A percentile compares a stretch with the other conserved stretches of the same genome.
Evolutionary conservation across 768 basidiomycete species (phyloP).

Genomic region (Russula ochroleuca): DNA sequence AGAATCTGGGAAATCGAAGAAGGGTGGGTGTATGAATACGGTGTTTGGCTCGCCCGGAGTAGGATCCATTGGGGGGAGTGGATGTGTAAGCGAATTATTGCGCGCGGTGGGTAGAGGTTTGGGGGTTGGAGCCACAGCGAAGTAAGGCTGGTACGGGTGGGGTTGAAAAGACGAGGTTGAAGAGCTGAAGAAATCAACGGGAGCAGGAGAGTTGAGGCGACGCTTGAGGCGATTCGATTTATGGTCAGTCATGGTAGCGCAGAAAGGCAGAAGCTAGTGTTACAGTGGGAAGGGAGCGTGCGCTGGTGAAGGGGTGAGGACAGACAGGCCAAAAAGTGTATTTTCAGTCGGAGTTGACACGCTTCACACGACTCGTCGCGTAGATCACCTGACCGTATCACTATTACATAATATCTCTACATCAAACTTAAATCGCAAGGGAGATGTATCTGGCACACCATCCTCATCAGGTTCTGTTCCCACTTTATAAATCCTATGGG

Average conservation of each 20-base stretch:
- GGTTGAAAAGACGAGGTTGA: constrained; percentile 63
- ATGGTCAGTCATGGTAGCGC: constrained; percentile 21
- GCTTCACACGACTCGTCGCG: constrained; percentile 36
- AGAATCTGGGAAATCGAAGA: constrained; percentile 59
- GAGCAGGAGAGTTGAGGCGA: constrained; percentile 43
- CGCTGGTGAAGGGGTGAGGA: constrained; percentile 13
- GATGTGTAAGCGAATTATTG: constrained; percentile 26
- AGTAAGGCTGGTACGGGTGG: constrained; percentile 52
- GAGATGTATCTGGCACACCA: constrained; percentile 46
- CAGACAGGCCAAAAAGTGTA: neutral
- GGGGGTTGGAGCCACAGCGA: constrained; percentile 22
- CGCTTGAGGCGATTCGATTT: constrained; percentile 40
- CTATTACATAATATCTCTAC: constrained; percentile 5
- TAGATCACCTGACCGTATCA: constrained; percentile 38
- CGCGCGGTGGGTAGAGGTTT: constrained; percentile 24
- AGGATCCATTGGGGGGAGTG: constrained; percentile 47
- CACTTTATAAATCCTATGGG: neutral
- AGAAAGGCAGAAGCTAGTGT: neutral
- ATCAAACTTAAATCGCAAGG: constrained; percentile 39
- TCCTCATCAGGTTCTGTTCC: neutral
- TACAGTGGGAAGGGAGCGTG: constrained; percentile 6
- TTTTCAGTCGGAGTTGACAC: constrained; percentile 47
- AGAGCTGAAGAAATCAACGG: constrained; percentile 58
- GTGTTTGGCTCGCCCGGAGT: constrained; percentile 58
- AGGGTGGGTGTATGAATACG: constrained; percentile 73